Evolutionary conservation across 139 green algal genomes (phyloP).

Genomic region (Zygnema cylindricum): DNA sequence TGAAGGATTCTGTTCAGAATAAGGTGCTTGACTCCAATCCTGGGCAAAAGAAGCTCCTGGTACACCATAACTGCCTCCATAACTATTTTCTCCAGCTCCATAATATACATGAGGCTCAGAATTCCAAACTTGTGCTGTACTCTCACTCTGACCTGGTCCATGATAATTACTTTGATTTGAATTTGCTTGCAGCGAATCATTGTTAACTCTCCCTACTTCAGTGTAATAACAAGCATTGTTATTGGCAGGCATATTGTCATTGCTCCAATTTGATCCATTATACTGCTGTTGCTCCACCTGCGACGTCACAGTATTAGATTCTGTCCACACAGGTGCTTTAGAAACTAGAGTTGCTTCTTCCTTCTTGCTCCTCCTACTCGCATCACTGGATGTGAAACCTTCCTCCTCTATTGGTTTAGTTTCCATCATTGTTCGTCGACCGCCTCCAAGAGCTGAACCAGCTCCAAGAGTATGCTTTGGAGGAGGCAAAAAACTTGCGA

Average conservation of each 20-base stretch:
- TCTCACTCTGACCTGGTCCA: neutral
- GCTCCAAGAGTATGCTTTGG: conserved; percentile 46
- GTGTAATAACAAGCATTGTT: too few species aligned
- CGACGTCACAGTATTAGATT: too few species aligned
- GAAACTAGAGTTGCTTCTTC: neutral
- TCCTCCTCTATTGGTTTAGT: neutral
- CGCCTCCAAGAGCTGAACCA: conserved; percentile 21
- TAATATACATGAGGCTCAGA: neutral
- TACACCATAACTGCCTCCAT: neutral
- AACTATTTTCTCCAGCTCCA: neutral
- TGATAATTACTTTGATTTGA: neutral
- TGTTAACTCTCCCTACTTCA: too few species aligned
- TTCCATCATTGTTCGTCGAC: conserved; percentile 41
- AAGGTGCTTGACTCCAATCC: neutral
- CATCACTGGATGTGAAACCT: neutral
- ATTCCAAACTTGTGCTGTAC: neutral
- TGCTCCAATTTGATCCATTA: too few species aligned
- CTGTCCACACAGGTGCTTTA: neutral
- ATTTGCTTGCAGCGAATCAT: neutral
- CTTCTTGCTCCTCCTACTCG: neutral
- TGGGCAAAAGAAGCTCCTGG: neutral
- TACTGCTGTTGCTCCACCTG: too few species aligned
- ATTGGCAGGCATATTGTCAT: too few species aligned
- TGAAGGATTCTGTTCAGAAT: neutral
- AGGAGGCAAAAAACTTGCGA: conserved; percentile 45